Evolutionary conservation across 2,329 filamentous ascomycete genomes (phyloP).

Genomic region (Fusarium tuaranense): DNA sequence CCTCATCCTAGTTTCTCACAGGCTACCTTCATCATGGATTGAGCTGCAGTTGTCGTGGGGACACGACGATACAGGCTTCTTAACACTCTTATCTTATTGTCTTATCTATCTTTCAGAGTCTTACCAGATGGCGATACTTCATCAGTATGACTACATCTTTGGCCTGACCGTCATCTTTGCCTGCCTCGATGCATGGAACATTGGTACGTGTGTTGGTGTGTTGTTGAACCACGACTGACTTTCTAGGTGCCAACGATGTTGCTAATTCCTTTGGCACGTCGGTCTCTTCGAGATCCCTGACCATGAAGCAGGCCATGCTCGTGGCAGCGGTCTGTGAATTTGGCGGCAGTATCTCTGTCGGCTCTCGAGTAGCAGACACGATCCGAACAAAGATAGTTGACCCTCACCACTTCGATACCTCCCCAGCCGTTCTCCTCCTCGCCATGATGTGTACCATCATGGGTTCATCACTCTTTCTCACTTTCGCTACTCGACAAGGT

Average conservation of each 20-base stretch:
- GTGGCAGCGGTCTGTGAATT: conserved; percentile 71
- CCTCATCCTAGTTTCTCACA: conserved; percentile 22
- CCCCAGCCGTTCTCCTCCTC: conserved; percentile 65
- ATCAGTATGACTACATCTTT: conserved; percentile 68
- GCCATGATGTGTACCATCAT: conserved; percentile 67
- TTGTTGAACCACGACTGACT: conserved; percentile 7
- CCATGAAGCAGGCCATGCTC: conserved; percentile 70
- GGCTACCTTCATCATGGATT: conserved; percentile 31
- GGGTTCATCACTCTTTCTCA: conserved; percentile 64
- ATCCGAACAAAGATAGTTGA: conserved; percentile 67
- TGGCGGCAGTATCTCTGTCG: conserved; percentile 68
- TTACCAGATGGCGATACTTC: conserved; percentile 50
- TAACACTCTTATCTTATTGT: background rate
- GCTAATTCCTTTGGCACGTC: conserved; percentile 81
- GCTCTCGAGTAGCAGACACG: conserved; percentile 70
- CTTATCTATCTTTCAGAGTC: background rate
- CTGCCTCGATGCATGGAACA: conserved; percentile 70
- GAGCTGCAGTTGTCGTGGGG: conserved; percentile 33
- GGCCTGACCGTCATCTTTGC: conserved; percentile 67
- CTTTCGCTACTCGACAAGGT: conserved; percentile 62
- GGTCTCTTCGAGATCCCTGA: conserved; percentile 76
- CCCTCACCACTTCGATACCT: conserved; percentile 63
- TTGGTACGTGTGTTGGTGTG: conserved; percentile 52
- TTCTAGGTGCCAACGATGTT: conserved; percentile 72
- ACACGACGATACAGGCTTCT: conserved; percentile 4